Base-by-base conservation (phyloP, 495 filamentous ascomycete species). In the Bryoglossum gracile region DNA sequence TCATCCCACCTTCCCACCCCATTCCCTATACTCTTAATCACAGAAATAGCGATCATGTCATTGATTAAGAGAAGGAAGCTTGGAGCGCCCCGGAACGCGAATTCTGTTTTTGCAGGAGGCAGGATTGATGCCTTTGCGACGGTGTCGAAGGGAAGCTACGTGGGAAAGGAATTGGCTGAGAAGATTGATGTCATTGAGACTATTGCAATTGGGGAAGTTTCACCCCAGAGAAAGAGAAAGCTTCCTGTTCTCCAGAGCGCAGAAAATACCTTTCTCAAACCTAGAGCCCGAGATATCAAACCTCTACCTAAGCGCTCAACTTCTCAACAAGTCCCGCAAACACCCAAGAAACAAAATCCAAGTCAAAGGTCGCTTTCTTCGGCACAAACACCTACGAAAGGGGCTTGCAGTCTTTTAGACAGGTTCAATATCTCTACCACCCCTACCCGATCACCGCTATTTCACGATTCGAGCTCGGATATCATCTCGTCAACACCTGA, bases 351-450 rank as follows among this genome's bases (percentile, higher is more conserved):
- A 25, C 35, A 48, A 18, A 44, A 43, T 14, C 30, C 17, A 4
- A 21, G 8, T 5, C 8, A 46, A 39, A 3, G 25, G 19, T 43
- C 38, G 39, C 32, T 45, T 3, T 2, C 34, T 8, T 44, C 52
- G 0, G 21, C 22, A 10, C 47, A 59, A 5, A 62, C 56, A 1
- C 56, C 59, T 0, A 62, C 59, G 2, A 62, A 62, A 50, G 57
- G 56, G 13, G 50, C 47, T 4, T 42, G 56, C 26, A 49, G 24
- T 33, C 48, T 59, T 1, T 50, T 59, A 33, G 54, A 59, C 30
- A 43, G 45, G 16, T 51, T 57, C 25, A 50, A 50, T 24, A 51
- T 62, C 35, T 44, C 54, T 4, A 26, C 46, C 3, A 51, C 46
- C 1, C 48, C 50, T 4, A 50, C 50, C 3, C 8, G 30, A 48